Base-by-base conservation (phyloP, 768 basidiomycete genomes). In the Multifurca ochricompacta region DNA sequence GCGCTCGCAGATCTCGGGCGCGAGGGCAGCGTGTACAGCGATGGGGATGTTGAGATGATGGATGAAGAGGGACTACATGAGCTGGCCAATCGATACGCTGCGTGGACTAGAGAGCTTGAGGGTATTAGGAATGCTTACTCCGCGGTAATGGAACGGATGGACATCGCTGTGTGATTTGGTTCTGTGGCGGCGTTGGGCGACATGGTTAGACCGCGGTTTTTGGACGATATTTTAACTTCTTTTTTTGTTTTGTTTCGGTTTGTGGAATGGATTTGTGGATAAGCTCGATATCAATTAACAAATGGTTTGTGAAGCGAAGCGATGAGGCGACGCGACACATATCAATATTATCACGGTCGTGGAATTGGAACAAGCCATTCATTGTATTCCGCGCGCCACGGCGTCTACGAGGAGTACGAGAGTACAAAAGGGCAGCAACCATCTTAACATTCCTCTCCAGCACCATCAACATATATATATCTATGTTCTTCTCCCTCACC, bases 81-180 rank as follows among this genome's bases (percentile, higher is more conserved):
- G 50, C 62, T 83, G 23, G 71, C 67, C 48, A 61, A 62, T 8
- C 73, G 76, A 8, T 73, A 82, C 62, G 69, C 71, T 54, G 69
- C 69, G 39, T 70, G 76, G 57, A 70, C 73, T 60, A 72, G 71
- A n/a, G 83, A 85, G 60, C 62, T 86, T 34, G 73, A 77, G 62
- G 70, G 64, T 48, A 80, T 85, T 44, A 73, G 64, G 18, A 65
- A 67, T 6, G 65, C 72, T 23, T 77, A 73, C 56, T 60, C 60
- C 58, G 64, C 63, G 34, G 63, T 64, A 42, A 62, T 56, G 41
- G 61, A 62, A 40, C 58, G 59, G 44, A 52, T 52, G 55, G 55
- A 56, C 19, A 41, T 56, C 14, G 31, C 31, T 36, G 18, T 45
- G 18, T 56, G 49, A 56, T 7, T 28, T 16, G 46, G n/a, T 23